Base-by-base conservation (phyloP, 2,329 filamentous ascomycete species). In the Huntiella abstrusa region DNA sequence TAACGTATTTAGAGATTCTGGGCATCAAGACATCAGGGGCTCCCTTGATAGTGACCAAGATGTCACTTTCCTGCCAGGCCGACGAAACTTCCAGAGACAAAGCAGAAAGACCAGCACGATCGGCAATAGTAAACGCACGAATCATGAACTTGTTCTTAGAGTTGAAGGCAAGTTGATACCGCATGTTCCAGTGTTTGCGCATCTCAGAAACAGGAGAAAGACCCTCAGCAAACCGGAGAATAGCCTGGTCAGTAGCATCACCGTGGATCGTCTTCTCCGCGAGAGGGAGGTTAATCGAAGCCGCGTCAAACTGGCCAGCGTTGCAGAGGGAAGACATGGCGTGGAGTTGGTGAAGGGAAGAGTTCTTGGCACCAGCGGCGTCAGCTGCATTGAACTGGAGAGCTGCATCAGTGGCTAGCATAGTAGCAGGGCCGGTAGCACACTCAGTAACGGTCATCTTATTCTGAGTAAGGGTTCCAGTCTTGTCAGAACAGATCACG, bases 401-500 rank as follows among this genome's bases (percentile, higher is more conserved):
- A 56, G 96, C 73, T 19, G 73, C 70, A 43, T 88, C 91, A 53
- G 78, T 75, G 4, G 88, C 91, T 17, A 84, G 74, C 59, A 95
- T 96, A 41, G 85, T 95, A 1, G 85, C 75, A 56, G 75, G 78
- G 54, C 98, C 70, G 58, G 87, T 84, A 41, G 94, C 82, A 48
- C 96, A 66, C 64, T 88, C 93, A 67, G 79, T 91, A 48, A 95
- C 91, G 58, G 91, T 98, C 91, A 98, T 98, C 64, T 96, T 87
- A 66, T 98, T 98, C 36, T 91, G 98, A 8, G 91, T 98, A 58
- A 98, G 67, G 42, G 91, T 98, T 54, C 91, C 92, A 4, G 91
- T 98, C 71, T 98, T 98, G 70, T 98, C 91, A 3, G 92, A 98
- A 69, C 92, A 98, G 60, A 98, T 95, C 48, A 98, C 87, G 58